Evolutionary conservation across 805 yeast species (phyloP).

Genomic region (Lachancea cidri): DNA sequence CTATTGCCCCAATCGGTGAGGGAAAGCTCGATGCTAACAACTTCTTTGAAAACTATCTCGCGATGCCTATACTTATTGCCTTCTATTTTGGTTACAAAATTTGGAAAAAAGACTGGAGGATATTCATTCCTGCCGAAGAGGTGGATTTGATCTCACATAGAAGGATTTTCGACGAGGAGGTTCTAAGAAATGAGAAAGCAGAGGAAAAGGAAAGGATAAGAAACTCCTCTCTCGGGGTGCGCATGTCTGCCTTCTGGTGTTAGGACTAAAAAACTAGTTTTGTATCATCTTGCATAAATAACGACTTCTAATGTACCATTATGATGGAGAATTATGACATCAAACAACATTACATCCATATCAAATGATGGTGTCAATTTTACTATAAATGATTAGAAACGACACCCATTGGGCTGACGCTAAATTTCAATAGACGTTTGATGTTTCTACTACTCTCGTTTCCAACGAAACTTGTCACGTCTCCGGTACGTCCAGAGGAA

Average conservation of each 20-base stretch:
- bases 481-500: too few relatives aligned
- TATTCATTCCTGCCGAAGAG: conserved; percentile 28
- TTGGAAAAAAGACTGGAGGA: conserved; percentile 42
- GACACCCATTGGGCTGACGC: too few relatives aligned
- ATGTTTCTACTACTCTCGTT: too few relatives aligned
- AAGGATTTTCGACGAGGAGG: conserved; percentile 32
- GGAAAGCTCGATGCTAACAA: conserved; percentile 35
- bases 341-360: too few relatives aligned
- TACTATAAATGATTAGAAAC: too few relatives aligned
- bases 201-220: conserved; percentile 27
- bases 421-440: too few relatives aligned
- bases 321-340: too few relatives aligned
- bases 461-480: too few relatives aligned
- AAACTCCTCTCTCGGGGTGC: conserved; percentile 26
- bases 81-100: conserved; percentile 43
- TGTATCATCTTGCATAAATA: not conserved
- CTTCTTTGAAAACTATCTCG: conserved; percentile 44
- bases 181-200: conserved; percentile 29
- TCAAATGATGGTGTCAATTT: too few relatives aligned
- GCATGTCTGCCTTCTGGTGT: conserved; percentile 32
- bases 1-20: conserved; percentile 48
- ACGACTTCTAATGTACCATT: not conserved
- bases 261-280: conserved; percentile 6
- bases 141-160: conserved; percentile 29
- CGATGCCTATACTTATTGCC: conserved; percentile 41